Evolutionary conservation across 78 protist species (phyloP).

Genomic region (Dictyostelium discoideum): DNA sequence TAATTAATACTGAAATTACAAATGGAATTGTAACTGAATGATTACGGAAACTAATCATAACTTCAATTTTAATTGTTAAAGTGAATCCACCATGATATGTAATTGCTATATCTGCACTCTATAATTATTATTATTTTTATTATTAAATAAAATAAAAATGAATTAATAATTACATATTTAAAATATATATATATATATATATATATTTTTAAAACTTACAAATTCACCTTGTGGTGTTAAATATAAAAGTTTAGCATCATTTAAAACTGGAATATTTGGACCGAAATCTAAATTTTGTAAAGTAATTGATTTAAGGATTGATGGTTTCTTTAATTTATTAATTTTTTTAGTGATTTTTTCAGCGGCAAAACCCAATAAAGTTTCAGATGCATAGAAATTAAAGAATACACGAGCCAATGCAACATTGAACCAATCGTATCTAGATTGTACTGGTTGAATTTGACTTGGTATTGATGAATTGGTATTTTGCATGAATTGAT

Average conservation of each 20-base stretch:
- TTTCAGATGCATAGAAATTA: slow-evolving; percentile 55
- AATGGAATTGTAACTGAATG: slow-evolving; percentile 67
- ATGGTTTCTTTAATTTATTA: slow-evolving; percentile 67
- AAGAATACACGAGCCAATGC: slow-evolving; percentile 56
- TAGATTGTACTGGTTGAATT: not conserved
- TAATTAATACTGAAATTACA: slow-evolving; percentile 59
- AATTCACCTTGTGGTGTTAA: slow-evolving; percentile 77
- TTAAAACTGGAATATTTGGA: slow-evolving; percentile 62
- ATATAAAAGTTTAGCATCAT: slow-evolving; percentile 42
- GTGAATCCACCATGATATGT: slow-evolving; percentile 80
- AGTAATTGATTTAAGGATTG: slow-evolving; percentile 64
- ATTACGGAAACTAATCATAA: slow-evolving; percentile 46
- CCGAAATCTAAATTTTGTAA: slow-evolving; percentile 76
- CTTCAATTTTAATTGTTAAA: slow-evolving; percentile 64
- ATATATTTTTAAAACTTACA: slow-evolving; percentile 14
- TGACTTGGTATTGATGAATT: not conserved
- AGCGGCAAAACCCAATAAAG: slow-evolving; percentile 50
- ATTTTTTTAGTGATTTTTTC: slow-evolving; percentile 56
- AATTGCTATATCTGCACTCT: slow-evolving; percentile 38
- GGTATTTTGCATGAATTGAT: not conserved
- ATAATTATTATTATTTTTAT: not conserved
- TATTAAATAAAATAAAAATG: not conserved
- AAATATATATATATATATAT: not conserved
- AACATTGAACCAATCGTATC: slow-evolving; percentile 68
- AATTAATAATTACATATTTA: not conserved